Evolutionary conservation across 441 rosid species (phyloP).

Genomic region (Raphanus hybrid): DNA sequence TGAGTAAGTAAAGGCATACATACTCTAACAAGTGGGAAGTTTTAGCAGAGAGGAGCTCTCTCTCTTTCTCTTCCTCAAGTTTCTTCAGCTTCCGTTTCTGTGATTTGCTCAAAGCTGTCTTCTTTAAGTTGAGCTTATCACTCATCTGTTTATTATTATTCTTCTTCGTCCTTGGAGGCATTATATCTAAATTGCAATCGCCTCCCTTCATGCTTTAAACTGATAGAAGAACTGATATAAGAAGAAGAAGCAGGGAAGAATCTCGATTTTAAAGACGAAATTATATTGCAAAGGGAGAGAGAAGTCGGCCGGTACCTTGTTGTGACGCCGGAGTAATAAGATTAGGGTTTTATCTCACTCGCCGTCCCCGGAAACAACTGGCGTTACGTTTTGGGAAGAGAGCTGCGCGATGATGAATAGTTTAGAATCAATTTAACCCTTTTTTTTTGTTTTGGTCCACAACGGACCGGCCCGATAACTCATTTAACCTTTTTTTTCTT

Average conservation of each 20-base stretch:
- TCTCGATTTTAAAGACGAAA: not conserved
- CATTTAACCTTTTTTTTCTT: no score
- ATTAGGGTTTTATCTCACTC: no score
- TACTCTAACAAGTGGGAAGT: conserved; percentile 68
- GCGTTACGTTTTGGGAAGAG: no score
- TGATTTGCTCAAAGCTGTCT: conserved; percentile 52
- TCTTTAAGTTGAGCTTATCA: conserved; percentile 37
- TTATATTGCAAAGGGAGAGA: not conserved
- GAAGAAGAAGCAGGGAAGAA: not conserved
- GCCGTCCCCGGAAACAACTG: no score
- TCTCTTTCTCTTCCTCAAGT: conserved; percentile 79
- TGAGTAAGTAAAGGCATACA: not conserved
- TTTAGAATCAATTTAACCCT: no score
- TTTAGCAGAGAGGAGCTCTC: conserved; percentile 46
- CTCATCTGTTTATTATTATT: not conserved
- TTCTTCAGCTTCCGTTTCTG: conserved; percentile 77
- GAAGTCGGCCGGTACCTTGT: not conserved
- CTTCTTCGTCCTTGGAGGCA: conserved; percentile 55
- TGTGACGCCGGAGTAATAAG: not conserved
- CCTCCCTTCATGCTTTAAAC: conserved; percentile 30
- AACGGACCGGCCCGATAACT: no score
- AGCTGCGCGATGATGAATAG: no score
- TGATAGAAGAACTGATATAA: no score
- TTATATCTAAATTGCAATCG: conserved; percentile 67
- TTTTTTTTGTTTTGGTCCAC: no score